Evolutionary conservation across 2,329 filamentous ascomycete genomes (phyloP).

Genomic region (Fusarium armeniacum): DNA sequence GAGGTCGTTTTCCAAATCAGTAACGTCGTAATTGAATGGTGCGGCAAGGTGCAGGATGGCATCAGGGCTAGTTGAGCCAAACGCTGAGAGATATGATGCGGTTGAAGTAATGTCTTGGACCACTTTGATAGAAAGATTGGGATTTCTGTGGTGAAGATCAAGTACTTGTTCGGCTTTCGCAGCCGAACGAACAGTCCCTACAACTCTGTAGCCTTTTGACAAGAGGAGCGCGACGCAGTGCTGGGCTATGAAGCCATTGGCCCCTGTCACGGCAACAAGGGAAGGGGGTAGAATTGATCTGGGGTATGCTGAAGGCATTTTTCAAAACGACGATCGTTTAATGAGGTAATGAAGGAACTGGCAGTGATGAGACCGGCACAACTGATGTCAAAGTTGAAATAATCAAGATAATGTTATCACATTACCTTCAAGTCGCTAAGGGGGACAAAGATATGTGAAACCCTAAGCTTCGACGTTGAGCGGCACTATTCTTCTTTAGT

Average conservation of each 20-base stretch:
- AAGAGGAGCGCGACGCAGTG: conserved; percentile 8
- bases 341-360: too few species aligned
- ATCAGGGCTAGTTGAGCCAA: conserved; percentile 6
- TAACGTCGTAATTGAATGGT: conserved; percentile 13
- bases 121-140: conserved; percentile 16
- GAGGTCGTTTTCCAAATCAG: conserved; percentile 8
- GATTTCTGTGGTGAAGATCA: neutral
- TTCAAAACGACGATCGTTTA: neutral
- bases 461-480: neutral
- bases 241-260: conserved; percentile 26
- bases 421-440: neutral
- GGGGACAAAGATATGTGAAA: too few species aligned
- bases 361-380: neutral
- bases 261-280: conserved; percentile 9
- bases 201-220: conserved; percentile 7
- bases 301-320: conserved; percentile 19
- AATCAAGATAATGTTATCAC: neutral
- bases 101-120: conserved; percentile 11
- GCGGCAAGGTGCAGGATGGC: conserved; percentile 15
- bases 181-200: conserved; percentile 14
- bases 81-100: conserved; percentile 3
- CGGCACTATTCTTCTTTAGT: neutral
- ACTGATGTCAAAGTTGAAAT: neutral
- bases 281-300: conserved; percentile 4
- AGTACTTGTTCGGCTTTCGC: conserved; percentile 12